Conservation (phyloP, 1,284 basidiomycete species). For the Grifola frondosa region DNA sequence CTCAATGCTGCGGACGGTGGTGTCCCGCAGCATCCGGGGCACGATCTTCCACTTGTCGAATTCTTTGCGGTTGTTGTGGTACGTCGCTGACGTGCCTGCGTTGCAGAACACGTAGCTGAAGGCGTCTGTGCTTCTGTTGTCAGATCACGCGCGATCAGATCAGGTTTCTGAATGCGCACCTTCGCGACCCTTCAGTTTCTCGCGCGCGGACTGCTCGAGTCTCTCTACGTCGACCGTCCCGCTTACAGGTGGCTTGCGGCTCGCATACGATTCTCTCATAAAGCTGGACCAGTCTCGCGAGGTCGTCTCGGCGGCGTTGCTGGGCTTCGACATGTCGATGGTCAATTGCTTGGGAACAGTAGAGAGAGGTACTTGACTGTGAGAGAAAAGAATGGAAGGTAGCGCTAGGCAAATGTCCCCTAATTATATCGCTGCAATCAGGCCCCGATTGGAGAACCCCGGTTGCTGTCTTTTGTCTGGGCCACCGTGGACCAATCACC, state of each 20-base stretch:
- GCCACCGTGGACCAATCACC: too few species aligned
- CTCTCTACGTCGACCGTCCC: conserved; percentile 42
- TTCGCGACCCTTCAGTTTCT: conserved; percentile 40
- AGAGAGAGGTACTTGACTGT: too few species aligned
- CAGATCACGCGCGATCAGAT: background rate
- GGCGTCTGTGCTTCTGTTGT: too few species aligned
- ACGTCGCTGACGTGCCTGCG: conserved; percentile 60
- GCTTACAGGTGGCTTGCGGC: conserved; percentile 32
- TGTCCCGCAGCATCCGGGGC: conserved; percentile 78
- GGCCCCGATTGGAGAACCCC: too few species aligned
- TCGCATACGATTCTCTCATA: conserved; percentile 27
- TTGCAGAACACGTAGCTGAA: conserved; percentile 64
- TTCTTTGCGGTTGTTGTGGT: conserved; percentile 53
- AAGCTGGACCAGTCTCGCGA: conserved; percentile 29
- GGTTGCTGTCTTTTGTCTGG: too few species aligned
- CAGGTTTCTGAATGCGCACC: conserved; percentile 31
- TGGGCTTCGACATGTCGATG: too few species aligned
- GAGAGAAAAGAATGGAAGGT: too few species aligned
- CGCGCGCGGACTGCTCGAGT: conserved; percentile 44
- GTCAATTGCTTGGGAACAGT: too few species aligned
- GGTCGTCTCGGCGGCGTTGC: background rate
- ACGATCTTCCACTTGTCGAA: conserved; percentile 64
- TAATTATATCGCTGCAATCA: too few species aligned
- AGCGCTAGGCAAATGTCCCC: too few species aligned
- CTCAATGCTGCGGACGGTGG: conserved; percentile 59